Evolutionary conservation across 441 rosid genomes (phyloP).

Genomic region (Croton laevigatus): DNA sequence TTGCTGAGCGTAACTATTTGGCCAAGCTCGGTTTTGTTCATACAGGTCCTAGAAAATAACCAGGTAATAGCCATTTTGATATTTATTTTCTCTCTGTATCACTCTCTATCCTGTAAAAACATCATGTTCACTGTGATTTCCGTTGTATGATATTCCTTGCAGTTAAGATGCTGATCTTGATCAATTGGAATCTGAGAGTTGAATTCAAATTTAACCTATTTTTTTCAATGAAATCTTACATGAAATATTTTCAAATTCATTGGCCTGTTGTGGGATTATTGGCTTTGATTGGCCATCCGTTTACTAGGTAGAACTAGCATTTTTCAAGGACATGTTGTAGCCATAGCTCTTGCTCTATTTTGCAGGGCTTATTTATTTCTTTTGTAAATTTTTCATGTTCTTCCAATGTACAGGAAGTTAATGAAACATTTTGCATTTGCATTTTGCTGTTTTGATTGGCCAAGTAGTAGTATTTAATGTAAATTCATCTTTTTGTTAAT

Average conservation of each 20-base stretch:
- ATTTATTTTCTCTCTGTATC: neutral
- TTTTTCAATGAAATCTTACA: neutral
- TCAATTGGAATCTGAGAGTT: neutral
- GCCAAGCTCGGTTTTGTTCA: slow-evolving; percentile 61
- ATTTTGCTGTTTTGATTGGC: too few species aligned
- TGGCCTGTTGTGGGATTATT: neutral
- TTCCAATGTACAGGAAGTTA: too few species aligned
- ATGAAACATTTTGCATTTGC: too few species aligned
- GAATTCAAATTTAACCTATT: neutral
- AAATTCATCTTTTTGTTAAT: too few species aligned
- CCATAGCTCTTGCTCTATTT: neutral
- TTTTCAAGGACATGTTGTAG: too few species aligned
- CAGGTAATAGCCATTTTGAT: slow-evolving; percentile 1
- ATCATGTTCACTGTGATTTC: neutral
- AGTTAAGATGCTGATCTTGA: neutral
- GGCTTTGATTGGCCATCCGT: neutral
- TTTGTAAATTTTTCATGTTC: too few species aligned
- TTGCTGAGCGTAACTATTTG: slow-evolving; percentile 82
- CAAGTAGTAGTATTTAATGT: too few species aligned
- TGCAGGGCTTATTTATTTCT: too few species aligned
- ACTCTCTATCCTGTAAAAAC: neutral
- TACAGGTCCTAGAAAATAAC: slow-evolving; percentile 29
- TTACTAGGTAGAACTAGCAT: too few species aligned
- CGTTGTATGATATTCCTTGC: neutral
- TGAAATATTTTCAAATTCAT: neutral